Evolutionary conservation across 139 green algal genomes (phyloP), one percentile per base, ranked within the genome.

Genomic region (Trebouxia sp.): DNA sequence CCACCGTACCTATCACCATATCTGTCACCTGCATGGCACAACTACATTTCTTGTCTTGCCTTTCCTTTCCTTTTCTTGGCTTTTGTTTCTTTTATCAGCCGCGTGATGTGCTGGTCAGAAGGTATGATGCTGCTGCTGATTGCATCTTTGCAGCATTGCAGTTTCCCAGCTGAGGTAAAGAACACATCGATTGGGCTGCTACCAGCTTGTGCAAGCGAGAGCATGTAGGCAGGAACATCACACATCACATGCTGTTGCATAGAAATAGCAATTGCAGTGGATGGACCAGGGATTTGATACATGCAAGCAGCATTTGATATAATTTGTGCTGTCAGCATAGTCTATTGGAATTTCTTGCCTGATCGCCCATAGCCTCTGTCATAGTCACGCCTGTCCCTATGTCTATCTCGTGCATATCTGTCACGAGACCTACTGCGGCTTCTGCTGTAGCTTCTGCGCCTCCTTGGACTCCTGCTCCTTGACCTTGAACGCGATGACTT

Each of bases 401-500:
- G 35, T 26, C 72, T 58, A 28, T 79, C 72, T 62, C 72, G 53
- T 3, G 32, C 35, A 43, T 62, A 37, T 62, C 72, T 56, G 30
- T 65, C 67, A 20, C 39, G 43, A 58, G 72, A 79, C 30, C 72
- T 79, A 45, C 72, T 58, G 4, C 72, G 72, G 26, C 42, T 53
- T 77, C 67, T 72, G 67, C 67, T 76, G 20, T 76, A 76, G 67
- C 39, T 51, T 43, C 66, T 50, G 41, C 67, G 39, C 26, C 67
- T 38, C 41, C 69, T 77, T 24, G 43, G 39, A 41, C 41, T 56
- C 26, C 69, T 77, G 24, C n/a, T 37, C 11, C 39, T 51, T 56
- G 69, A 77, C 69, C 69, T 77, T 6, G 41, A 77, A 35, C 41
- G 66, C 38, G 39, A 53, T 15, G 69, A 53, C 41, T 53, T 77